Percentiles rank a stretch among this genome's conserved stretches.
Evolutionary conservation across 768 basidiomycete species (phyloP).

Genomic region (Rhodotorula toruloides): DNA sequence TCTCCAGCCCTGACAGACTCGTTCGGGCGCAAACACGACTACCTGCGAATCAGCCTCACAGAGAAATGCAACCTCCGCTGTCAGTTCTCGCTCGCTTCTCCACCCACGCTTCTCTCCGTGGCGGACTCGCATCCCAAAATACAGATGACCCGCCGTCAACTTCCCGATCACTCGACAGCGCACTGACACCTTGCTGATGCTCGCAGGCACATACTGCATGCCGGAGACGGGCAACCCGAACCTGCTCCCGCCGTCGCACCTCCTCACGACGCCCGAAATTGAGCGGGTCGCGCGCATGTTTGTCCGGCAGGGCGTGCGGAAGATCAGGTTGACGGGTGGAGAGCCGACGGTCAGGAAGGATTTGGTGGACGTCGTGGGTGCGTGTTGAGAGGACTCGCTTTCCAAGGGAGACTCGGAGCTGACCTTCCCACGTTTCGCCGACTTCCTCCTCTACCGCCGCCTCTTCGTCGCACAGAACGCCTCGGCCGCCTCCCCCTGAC

Average conservation of each 20-base stretch:
- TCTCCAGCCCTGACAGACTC: conserved; percentile 37
- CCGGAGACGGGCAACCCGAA: conserved; percentile 72
- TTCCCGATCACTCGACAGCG: neutral
- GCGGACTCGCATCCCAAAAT: no score
- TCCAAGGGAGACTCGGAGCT: neutral
- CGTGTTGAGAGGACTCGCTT: conserved; percentile 34
- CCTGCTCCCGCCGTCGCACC: conserved; percentile 62
- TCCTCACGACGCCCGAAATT: conserved; percentile 72
- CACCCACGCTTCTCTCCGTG: neutral
- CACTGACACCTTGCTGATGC: neutral
- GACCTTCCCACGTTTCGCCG: no score
- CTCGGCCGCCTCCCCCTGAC: conserved; percentile 64
- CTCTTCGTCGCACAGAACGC: conserved; percentile 50
- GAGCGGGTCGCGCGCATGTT: conserved; percentile 69
- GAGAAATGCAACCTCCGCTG: conserved; percentile 85
- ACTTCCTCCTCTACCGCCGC: neutral
- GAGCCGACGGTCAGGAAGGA: conserved; percentile 80
- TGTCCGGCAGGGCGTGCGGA: conserved; percentile 73
- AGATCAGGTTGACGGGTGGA: conserved; percentile 82
- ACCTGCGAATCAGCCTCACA: conserved; percentile 80
- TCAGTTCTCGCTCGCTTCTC: conserved; percentile 44
- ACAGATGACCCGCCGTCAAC: no score
- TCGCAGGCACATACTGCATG: conserved; percentile 83
- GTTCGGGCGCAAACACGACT: conserved; percentile 57
- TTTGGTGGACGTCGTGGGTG: conserved; percentile 64